Evolutionary conservation across 495 filamentous ascomycete genomes (phyloP).

Genomic region (Penicillium robsamsonii): DNA sequence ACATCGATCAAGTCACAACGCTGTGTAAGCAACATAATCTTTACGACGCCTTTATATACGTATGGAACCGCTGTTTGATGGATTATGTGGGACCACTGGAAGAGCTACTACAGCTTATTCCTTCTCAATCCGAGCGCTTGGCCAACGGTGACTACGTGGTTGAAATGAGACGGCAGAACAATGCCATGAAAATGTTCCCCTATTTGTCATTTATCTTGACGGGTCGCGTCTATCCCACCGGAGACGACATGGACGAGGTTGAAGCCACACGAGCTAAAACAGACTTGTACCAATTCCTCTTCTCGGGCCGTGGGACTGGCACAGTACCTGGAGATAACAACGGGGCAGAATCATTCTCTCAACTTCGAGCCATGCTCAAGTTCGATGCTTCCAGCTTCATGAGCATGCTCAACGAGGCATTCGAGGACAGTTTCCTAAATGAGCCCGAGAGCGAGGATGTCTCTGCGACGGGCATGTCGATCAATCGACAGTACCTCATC

Average conservation of each 20-base stretch:
- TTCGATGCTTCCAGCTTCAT: conserved; percentile 90
- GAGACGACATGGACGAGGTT: conserved; percentile 64
- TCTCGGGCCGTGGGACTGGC: conserved; percentile 66
- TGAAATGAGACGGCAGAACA: conserved; percentile 43
- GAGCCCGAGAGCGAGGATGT: conserved; percentile 47
- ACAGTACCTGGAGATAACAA: conserved; percentile 57
- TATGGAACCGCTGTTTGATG: conserved; percentile 86
- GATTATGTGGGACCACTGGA: conserved; percentile 90
- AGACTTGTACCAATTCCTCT: conserved; percentile 87
- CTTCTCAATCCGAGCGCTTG: conserved; percentile 27
- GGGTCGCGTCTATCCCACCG: conserved; percentile 85
- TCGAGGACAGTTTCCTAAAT: conserved; percentile 92
- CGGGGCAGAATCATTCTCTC: conserved; percentile 72
- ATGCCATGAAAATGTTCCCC: conserved; percentile 89
- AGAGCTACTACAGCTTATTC: conserved; percentile 75
- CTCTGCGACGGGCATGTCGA: conserved; percentile 53
- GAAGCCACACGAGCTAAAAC: conserved; percentile 75
- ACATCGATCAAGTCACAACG: conserved; percentile 87
- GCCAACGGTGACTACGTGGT: conserved; percentile 37
- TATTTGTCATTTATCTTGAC: conserved; percentile 94
- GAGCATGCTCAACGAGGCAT: conserved; percentile 95
- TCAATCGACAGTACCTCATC: conserved; percentile 87
- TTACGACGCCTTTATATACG: conserved; percentile 94
- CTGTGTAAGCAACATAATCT: conserved; percentile 88
- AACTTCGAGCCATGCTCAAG: conserved; percentile 77